Base-by-base conservation (phyloP, 2,329 filamentous ascomycete genomes). In the Pseudopyrenochaeta lycopersici region DNA sequence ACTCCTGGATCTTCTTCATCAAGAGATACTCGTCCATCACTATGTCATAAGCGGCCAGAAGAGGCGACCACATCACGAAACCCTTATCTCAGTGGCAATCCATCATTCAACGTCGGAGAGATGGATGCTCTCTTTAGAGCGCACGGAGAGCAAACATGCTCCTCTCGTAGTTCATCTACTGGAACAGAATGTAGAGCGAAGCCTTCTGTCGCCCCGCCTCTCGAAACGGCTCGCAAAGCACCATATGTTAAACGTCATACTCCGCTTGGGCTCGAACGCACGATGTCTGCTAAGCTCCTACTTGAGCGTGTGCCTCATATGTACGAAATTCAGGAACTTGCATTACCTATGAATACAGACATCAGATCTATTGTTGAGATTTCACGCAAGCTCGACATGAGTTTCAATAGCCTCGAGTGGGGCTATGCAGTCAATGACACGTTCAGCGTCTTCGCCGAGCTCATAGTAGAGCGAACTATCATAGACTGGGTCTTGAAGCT, bases 261-360 rank as follows among this genome's bases (percentile, higher is more conserved):
- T 3, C 55, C 52, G n/a, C 48, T 62, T 18, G 38, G 23, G 2
- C 21, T 51, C 4, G 49, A 62, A 11, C 70, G 73, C 3, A 72
- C 64, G 4, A 76, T 72, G 41, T 77, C 77, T 1, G 73, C 71
- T 1, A 66, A 54, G 9, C 63, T 80, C 0, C 74, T 76, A 0
- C 72, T 80, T 5, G 76, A 81, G 52, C 70, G 68, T 7, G 67
- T 68, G 4, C 76, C 77, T 1, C 45, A 52, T 4, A 67, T 65
- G 7, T 58, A 52, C 29, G 58, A 58, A 2, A 64, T 62, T n/a
- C 73, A 76, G 10, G 46, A 66, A 18, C 6, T 72, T 4, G 23
- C 58, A 7, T 14, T 67, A 1, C 6, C 15, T 2, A 1, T 67
- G 0, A 4, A 15, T 2, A 49, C 42, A 10, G 50, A 31, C 17